A percentile compares a stretch with the other conserved stretches of the same genome.
Evolutionary conservation across 1,284 basidiomycete genomes (phyloP).

Genomic region (Termitomyces sp.): DNA sequence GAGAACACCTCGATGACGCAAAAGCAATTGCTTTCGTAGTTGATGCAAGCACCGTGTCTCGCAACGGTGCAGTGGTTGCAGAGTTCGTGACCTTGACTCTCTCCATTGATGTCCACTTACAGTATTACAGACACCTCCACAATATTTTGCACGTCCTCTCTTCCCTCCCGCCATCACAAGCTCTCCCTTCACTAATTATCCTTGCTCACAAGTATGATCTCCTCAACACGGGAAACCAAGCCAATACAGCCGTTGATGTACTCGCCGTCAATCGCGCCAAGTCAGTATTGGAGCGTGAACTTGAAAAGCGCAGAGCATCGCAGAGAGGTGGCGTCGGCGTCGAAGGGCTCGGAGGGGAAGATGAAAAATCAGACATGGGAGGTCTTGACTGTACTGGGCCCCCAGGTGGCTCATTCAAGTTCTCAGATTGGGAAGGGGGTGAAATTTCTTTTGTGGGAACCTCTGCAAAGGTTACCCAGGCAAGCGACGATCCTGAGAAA

Average conservation of each 20-base stretch:
- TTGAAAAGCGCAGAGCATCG: conserved; percentile 65
- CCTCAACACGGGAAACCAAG: conserved; percentile 45
- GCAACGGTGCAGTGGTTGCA: conserved; percentile 66
- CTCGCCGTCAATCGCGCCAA: conserved; percentile 67
- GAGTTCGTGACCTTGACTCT: conserved; percentile 48
- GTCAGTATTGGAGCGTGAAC: conserved; percentile 72
- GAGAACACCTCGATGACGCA: conserved; percentile 53
- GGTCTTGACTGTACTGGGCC: conserved; percentile 57
- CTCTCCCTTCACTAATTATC: conserved; percentile 54
- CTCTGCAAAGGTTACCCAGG: conserved; percentile 40
- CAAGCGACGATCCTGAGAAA: conserved; percentile 30
- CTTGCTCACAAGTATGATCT: conserved; percentile 74
- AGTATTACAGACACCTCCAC: conserved; percentile 58
- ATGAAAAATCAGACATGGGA: conserved; percentile 51
- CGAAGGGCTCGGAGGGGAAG: conserved; percentile 66
- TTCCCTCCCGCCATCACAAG: conserved; percentile 64
- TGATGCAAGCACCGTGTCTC: conserved; percentile 68
- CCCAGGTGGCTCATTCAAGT: conserved; percentile 52
- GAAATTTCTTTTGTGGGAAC: conserved; percentile 62
- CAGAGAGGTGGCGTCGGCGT: conserved; percentile 61
- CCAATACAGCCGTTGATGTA: conserved; percentile 36
- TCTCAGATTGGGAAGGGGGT: conserved; percentile 76
- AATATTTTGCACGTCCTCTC: conserved; percentile 61
- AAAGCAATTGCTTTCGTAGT: conserved; percentile 70
- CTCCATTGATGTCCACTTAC: conserved; percentile 10